Evolutionary conservation across 2,329 filamentous ascomycete genomes (phyloP), one percentile per base, ranked within the genome.

Genomic region (Mycosphaerella arachidis): DNA sequence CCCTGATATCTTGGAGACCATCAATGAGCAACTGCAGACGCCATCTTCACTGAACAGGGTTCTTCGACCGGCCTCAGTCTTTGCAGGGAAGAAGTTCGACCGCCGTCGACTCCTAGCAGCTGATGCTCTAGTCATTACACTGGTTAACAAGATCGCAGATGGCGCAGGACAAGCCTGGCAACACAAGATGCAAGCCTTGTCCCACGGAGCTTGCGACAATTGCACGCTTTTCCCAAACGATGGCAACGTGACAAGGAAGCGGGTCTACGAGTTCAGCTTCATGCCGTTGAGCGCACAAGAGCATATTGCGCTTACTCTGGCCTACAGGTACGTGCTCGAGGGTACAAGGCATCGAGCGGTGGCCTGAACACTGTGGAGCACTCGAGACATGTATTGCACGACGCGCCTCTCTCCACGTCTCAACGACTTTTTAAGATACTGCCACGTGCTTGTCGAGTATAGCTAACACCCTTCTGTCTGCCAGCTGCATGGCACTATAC

Each of bases 201-300:
- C 84, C 2, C 63, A 75, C 3, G 77, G 77, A 16, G 74, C 79
- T 57, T 73, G 76, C 1, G 73, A 81, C 35, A 79, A 82, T 60
- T 91, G 88, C 85, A 81, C 82, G 18, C 77, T 90, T 1, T 89
- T 89, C 66, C 86, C 87, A 1, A 69, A 78, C 1, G 79, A 86
- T 64, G 86, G 84, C 8, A 76, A 75, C 20, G 78, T 82, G 35
- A 76, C 76, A 27, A 74, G 76, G 29, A 87, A 82, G 65, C 84
- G 86, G 57, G 78, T 91, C 1, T 92, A 91, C 70, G 87, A 92
- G 72, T 92, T 92, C 70, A 87, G 88, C 61, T 91, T 91, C 70
- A 85, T 85, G 31, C 89, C 89, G 7, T 84, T 92, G 68, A 90
- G 88, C 13, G 73, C 81, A 16, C 79, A 82, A 59, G 90, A 92